These are phyloP conservation scores for Rhizophagus clarus DNA, from an alignment of 192 early-diverging fungal species.

Conservation along the genomic window DNA sequence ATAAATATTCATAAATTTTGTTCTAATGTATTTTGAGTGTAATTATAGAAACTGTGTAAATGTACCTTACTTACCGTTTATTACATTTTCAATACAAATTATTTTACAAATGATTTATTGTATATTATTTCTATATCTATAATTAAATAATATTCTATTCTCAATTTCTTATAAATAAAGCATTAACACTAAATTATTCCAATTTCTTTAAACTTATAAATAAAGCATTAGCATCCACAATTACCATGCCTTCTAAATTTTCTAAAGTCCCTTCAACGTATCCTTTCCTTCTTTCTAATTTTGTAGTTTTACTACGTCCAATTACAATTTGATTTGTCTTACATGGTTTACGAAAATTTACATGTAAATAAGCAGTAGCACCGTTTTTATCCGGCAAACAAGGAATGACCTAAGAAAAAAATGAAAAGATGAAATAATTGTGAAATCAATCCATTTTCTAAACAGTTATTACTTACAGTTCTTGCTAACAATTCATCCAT, in stretches of 20 bases:
- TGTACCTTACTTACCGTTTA: too few relatives aligned
- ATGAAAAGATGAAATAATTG: neutral
- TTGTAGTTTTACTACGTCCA: slow-evolving; percentile 52
- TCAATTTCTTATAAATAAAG: too few relatives aligned
- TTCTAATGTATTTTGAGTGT: too few relatives aligned
- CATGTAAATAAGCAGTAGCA: slow-evolving; percentile 75
- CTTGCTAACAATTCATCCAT: slow-evolving; percentile 56
- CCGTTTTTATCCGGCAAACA: slow-evolving; percentile 67
- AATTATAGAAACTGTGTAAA: too few relatives aligned
- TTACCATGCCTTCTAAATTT: slow-evolving; percentile 37
- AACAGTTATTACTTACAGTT: slow-evolving; percentile 30
- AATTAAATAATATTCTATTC: too few relatives aligned
- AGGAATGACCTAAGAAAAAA: slow-evolving; percentile 45
- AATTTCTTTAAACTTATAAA: slow-evolving; percentile 61
- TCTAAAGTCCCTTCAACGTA: slow-evolving; percentile 64
- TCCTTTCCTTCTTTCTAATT: slow-evolving; percentile 71
- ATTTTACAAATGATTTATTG: too few relatives aligned
- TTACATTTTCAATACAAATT: too few relatives aligned
- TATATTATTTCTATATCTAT: too few relatives aligned
- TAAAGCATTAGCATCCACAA: slow-evolving; percentile 68
- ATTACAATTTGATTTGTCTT: slow-evolving; percentile 63
- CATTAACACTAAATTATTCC: neutral
- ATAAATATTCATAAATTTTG: too few relatives aligned
- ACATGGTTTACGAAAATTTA: slow-evolving; percentile 74
- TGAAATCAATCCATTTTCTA: neutral